Percentiles rank a stretch among this genome's conserved stretches.
These are phyloP conservation scores for Mucor piriformis DNA, from an alignment of 371 early-diverging fungal species.

Conservation along the genomic window DNA sequence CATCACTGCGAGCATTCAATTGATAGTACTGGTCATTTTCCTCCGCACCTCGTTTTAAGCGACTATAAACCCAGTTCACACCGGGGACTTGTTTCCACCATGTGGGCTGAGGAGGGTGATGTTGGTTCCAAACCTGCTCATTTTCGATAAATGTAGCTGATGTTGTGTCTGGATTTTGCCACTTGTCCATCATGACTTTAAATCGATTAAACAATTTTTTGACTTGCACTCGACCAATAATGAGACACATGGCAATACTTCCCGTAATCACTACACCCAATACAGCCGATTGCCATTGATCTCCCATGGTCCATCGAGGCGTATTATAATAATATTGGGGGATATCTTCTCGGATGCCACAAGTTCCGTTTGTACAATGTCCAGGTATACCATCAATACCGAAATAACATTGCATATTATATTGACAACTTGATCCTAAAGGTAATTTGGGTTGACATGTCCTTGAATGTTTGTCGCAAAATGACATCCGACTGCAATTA, in stretches of 20 bases:
- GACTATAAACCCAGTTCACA: constrained; percentile 38
- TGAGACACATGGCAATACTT: constrained; percentile 26
- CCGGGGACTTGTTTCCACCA: constrained; percentile 49
- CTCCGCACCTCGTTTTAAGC: constrained; percentile 15
- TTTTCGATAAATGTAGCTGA: constrained; percentile 1
- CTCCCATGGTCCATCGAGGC: constrained; percentile 46
- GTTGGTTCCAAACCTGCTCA: constrained; percentile 28
- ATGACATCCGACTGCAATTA: constrained; percentile 49
- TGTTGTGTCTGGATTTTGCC: constrained; percentile 34
- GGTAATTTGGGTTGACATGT: constrained; percentile 52
- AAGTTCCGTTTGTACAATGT: constrained; percentile 41
- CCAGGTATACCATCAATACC: constrained; percentile 45
- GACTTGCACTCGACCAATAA: constrained; percentile 40
- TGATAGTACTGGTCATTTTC: constrained; percentile 39
- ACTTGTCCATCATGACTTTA: constrained; percentile 33
- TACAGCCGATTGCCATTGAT: constrained; percentile 44
- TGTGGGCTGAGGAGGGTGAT: constrained; percentile 12
- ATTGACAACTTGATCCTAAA: constrained; percentile 35
- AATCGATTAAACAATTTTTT: constrained; percentile 24
- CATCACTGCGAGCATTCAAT: constrained; percentile 27
- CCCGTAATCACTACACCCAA: constrained; percentile 44
- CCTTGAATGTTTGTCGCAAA: constrained; percentile 42
- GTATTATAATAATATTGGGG: constrained; percentile 36
- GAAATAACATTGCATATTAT: constrained; percentile 50
- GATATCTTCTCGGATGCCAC: constrained; percentile 38